Base-by-base conservation (phyloP, 352 stramenopile species). In the Hyaloperonospora brassicae region DNA sequence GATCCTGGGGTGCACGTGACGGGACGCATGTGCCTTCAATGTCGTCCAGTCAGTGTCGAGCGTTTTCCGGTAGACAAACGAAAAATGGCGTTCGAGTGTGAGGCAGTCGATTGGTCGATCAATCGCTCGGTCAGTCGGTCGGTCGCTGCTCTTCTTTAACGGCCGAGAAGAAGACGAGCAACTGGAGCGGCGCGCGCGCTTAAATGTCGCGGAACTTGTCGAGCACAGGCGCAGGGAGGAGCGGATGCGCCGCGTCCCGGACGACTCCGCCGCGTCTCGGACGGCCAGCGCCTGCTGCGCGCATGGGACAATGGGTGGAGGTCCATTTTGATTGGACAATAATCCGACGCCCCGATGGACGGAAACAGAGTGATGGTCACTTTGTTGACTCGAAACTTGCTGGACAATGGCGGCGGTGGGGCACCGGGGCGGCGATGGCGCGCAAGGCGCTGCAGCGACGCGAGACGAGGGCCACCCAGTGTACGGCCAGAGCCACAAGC, bases 21-120 rank as follows among this genome's bases (percentile, higher is more conserved):
- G 6, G 61, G 65, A 54, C 65, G 59, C 65, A 73, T 73, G 6
- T 22, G 21, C 25, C 17, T 45, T 42, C 1, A 23, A 7, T 46
- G 22, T 53, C 59, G 36, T 47, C 55, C 22, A 41, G 12, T 27
- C 9, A 35, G 34, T 56, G 40, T n/a, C 42, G 48, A 56, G 44
- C 47, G 47, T 66, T 25, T 46, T 25, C 30, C 17, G 10, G 27
- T 34, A 34, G 27, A 4, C 27, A 34, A 34, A 34, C 27, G 27
- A 34, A 34, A 34, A 34, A 8, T 34, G 27, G 8, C 27, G 27
- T 34, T 8, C 4, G 8, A 34, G 27, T 34, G 27, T 34, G 27
- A 34, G 27, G 4, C 27, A 4, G 27, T 34, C 27, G 27, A 8
- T 34, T 8, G 27, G 27, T 34, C 17, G 17, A 17, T 17, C 17